These are phyloP conservation scores for Sporopachydermia cereana DNA, from an alignment of 1,139 yeast species.

Conservation along the genomic window DNA sequence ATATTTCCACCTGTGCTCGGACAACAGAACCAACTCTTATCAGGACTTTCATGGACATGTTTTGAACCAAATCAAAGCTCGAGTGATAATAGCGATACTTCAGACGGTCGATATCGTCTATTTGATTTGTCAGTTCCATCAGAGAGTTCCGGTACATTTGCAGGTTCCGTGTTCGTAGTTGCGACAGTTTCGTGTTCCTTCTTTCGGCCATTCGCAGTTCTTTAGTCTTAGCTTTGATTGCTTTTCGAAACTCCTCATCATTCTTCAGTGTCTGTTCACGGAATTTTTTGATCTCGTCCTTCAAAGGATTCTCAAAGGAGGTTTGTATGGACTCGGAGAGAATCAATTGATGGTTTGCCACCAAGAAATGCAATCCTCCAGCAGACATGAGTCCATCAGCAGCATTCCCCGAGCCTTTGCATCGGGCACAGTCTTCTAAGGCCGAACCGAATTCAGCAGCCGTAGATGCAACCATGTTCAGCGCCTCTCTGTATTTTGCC, in stretches of 20 bases:
- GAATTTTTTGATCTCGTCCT: slow-evolving; percentile 32
- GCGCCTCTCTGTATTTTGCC: slow-evolving; percentile 36
- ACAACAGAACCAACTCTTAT: slow-evolving; percentile 51
- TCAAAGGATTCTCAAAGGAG: slow-evolving; percentile 47
- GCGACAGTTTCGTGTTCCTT: slow-evolving; percentile 44
- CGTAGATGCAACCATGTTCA: slow-evolving; percentile 41
- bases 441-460: slow-evolving; percentile 69
- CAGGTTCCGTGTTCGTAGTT: slow-evolving; percentile 38
- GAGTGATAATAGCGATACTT: slow-evolving; percentile 63
- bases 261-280: slow-evolving; percentile 27
- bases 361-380: slow-evolving; percentile 66
- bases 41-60: slow-evolving; percentile 43
- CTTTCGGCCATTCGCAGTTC: slow-evolving; percentile 43
- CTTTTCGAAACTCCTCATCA: slow-evolving; percentile 41
- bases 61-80: slow-evolving; percentile 48
- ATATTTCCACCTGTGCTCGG: slow-evolving; percentile 70
- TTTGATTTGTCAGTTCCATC: slow-evolving; percentile 53
- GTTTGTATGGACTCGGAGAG: slow-evolving; percentile 43
- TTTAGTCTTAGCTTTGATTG: slow-evolving; percentile 39
- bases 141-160: slow-evolving; percentile 53
- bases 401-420: slow-evolving; percentile 52
- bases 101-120: slow-evolving; percentile 67
- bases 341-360: slow-evolving; percentile 69
- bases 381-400: slow-evolving; percentile 61
- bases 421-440: slow-evolving; percentile 55